Evolutionary conservation across 345 rosid genomes (phyloP), one percentile per base, ranked within the genome.

Genomic region (Acer yangbiense): DNA sequence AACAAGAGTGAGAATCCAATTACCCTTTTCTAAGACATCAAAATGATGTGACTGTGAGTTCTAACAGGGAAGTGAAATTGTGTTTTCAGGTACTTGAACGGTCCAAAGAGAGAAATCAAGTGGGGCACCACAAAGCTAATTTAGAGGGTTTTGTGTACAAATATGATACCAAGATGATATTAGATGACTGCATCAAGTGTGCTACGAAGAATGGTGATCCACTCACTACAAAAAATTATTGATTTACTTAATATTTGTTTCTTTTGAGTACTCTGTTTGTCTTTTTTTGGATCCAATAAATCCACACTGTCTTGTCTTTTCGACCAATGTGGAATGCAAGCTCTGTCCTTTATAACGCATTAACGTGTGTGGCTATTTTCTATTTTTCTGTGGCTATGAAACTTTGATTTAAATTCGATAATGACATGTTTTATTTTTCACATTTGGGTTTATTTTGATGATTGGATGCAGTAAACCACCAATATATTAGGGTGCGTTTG

Each of bases 111-210:
- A 61, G 77, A 72, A 55, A 54, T 66, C 10, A 21, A 69, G 57
- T 78, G 87, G 75, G 83, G 68, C 5, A 62, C 70, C 9, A 70
- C 79, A 39, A 86, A 68, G 68, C 83, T 86, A 1, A 46, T 54
- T n/a, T 74, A 83, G 71, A 83, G 65, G 86, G 83, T 1, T 85
- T 83, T 62, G 46, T 73, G 62, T 83, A 83, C 75, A 78, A 81
- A 70, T 43, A 77, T 58, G 62, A 76, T 27, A 3, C 65, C 9
- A 25, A 25, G 27, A 25, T 25, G 27, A 25, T 25, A 25, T 25
- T 25, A 25, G 27, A 25, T 25, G 27, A 25, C 27, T 25, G 27
- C 27, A 25, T 25, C 14, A 44, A 27, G 13, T 79, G 80, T 27
- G 84, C 52, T 32, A 58, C 57, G 35, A 84, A 69, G 60, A 60